Percentiles rank a stretch among this genome's conserved stretches.
Evolutionary conservation across 148 eudicot species (phyloP).

Genomic region (Heliosperma pusillum): DNA sequence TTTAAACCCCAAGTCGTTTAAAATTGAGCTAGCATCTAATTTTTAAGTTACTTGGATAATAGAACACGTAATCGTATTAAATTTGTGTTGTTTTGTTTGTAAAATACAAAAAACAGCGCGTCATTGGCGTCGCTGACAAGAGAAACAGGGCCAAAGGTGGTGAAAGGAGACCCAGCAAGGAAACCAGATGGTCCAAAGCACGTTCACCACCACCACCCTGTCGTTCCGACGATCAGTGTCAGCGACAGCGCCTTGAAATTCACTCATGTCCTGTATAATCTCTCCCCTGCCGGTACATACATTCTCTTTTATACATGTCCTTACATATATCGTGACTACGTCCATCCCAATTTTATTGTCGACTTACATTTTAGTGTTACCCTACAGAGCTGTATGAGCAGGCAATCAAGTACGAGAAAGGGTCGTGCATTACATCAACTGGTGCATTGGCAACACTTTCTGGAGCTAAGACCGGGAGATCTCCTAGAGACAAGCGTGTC

Average conservation of each 20-base stretch:
- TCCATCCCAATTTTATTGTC: too few relatives aligned
- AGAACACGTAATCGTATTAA: neutral
- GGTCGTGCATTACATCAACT: slow-evolving; percentile 77
- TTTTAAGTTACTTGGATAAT: too few relatives aligned
- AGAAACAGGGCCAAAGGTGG: slow-evolving; percentile 91
- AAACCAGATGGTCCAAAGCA: slow-evolving; percentile 29
- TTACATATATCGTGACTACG: too few relatives aligned
- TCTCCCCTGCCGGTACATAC: slow-evolving; percentile 77
- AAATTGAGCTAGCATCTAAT: too few relatives aligned
- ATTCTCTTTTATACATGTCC: neutral
- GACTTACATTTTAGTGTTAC: neutral
- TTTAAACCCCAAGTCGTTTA: too few relatives aligned
- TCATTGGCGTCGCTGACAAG: slow-evolving; percentile 87
- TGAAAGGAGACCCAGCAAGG: slow-evolving; percentile 78
- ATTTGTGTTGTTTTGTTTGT: neutral
- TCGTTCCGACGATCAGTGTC: slow-evolving; percentile 41
- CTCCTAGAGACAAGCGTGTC: slow-evolving; percentile 89
- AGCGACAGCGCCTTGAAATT: slow-evolving; percentile 87
- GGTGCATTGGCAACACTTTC: slow-evolving; percentile 90
- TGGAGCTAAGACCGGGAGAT: slow-evolving; percentile 92
- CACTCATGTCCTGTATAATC: slow-evolving; percentile 93
- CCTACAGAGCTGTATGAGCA: slow-evolving; percentile 81
- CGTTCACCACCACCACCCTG: slow-evolving; percentile 36
- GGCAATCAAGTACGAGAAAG: slow-evolving; percentile 88
- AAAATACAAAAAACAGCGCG: too few relatives aligned